phyloP scores from a whole-genome alignment of 345 rosid species.

The Eutrema heterophyllum region DNA sequence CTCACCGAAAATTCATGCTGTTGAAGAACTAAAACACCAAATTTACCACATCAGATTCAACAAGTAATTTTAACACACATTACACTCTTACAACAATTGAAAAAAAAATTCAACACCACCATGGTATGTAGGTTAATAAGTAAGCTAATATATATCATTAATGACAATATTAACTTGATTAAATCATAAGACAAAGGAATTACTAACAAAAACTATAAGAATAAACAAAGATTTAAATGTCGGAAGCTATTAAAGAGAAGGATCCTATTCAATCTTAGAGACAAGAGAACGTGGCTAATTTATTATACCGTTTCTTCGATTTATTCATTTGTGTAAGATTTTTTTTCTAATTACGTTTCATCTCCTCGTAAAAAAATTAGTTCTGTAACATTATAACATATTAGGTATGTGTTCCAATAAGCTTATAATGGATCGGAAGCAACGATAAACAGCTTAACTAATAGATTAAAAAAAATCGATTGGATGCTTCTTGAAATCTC shows the following conservation, averaged over 20 bases:
- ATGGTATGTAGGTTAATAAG: too few relatives aligned
- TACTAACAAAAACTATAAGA: background rate
- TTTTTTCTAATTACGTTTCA: background rate
- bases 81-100: too few relatives aligned
- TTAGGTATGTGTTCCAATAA: too few relatives aligned
- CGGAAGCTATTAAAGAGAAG: slow-evolving; percentile 1
- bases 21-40: too few relatives aligned
- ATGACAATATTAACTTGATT: background rate
- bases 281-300: slow-evolving; percentile 24
- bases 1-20: too few relatives aligned
- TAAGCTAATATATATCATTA: background rate
- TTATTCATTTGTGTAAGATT: background rate
- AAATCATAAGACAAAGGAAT: background rate
- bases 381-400: background rate
- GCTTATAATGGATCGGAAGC: too few relatives aligned
- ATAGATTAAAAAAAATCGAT: too few relatives aligned
- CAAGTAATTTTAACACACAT: too few relatives aligned
- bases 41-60: too few relatives aligned
- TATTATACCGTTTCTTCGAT: background rate
- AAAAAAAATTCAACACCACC: too few relatives aligned
- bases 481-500: too few relatives aligned
- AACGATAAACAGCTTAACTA: too few relatives aligned
- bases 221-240: slow-evolving; percentile 2
- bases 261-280: slow-evolving; percentile 12
- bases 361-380: background rate